A percentile compares a stretch with the other conserved stretches of the same genome.
These are phyloP conservation scores for Spiraea crenata DNA, from an alignment of 331 rosid species.

Conservation along the genomic window DNA sequence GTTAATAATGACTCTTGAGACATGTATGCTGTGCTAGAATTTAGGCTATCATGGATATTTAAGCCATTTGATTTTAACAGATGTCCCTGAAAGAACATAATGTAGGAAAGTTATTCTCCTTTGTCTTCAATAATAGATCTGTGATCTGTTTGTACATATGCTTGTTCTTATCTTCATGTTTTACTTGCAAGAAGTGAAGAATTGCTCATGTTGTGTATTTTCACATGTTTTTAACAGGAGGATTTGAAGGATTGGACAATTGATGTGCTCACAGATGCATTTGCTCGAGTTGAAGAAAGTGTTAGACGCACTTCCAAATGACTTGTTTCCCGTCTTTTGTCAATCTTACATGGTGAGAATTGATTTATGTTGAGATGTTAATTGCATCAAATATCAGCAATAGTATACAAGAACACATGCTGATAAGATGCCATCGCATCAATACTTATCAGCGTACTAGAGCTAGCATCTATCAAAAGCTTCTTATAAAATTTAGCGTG, in stretches of 20 bases:
- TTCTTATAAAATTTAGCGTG: not conserved
- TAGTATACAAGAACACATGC: not conserved
- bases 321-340: slow-evolving; percentile 6
- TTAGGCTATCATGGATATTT: not conserved
- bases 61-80: not conserved
- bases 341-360: not conserved
- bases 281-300: slow-evolving; percentile 61
- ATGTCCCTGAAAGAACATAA: not conserved
- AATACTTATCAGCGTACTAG: not conserved
- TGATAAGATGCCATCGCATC: not conserved
- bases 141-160: not conserved
- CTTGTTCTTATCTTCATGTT: not conserved
- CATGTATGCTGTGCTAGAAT: not conserved
- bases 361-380: not conserved
- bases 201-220: slow-evolving; percentile 4
- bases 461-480: not conserved
- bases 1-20: not conserved
- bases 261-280: slow-evolving; percentile 71
- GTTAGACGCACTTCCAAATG: slow-evolving; percentile 40
- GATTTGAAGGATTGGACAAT: slow-evolving; percentile 82
- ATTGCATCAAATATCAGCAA: not conserved
- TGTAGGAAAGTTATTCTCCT: not conserved
- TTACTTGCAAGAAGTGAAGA: not conserved
- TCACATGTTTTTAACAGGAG: slow-evolving; percentile 45
- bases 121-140: not conserved